These are phyloP conservation scores for Arabidopsis hybrid DNA, from an alignment of 441 rosid species.

Conservation along the genomic window DNA sequence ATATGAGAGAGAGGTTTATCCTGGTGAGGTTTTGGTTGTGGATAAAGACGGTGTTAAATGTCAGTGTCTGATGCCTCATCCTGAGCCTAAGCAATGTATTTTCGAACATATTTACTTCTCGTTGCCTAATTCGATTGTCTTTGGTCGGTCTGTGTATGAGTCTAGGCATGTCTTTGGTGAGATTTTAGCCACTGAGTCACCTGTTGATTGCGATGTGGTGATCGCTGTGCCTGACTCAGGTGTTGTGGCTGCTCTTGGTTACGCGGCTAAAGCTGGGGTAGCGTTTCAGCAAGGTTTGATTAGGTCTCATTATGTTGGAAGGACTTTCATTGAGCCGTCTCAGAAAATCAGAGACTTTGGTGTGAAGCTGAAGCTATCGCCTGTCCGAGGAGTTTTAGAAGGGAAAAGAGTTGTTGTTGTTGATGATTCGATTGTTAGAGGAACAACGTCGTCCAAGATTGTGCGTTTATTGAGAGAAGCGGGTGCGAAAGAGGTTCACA, in stretches of 20 bases:
- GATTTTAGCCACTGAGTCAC: constrained; percentile 78
- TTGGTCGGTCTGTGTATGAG: constrained; percentile 81
- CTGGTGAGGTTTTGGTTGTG: constrained; percentile 84
- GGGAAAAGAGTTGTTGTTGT: constrained; percentile 94
- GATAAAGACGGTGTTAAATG: constrained; percentile 80
- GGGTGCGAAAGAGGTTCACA: constrained; percentile 94
- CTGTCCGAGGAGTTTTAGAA: constrained; percentile 76
- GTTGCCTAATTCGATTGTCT: constrained; percentile 78
- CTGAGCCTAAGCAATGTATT: constrained; percentile 75
- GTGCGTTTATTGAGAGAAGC: constrained; percentile 84
- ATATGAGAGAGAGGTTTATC: constrained; percentile 81
- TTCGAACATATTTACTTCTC: constrained; percentile 91
- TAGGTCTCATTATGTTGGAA: constrained; percentile 92
- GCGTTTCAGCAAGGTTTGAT: constrained; percentile 94
- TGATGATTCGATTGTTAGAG: constrained; percentile 95
- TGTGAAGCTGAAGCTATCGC: constrained; percentile 93
- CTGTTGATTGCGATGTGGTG: constrained; percentile 89
- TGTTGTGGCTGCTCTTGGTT: constrained; percentile 94
- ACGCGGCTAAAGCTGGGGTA: constrained; percentile 81
- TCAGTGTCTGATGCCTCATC: constrained; percentile 68
- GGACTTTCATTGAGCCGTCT: constrained; percentile 94
- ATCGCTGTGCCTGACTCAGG: constrained; percentile 97
- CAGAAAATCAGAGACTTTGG: constrained; percentile 95
- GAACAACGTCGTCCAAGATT: constrained; percentile 89
- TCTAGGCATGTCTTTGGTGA: constrained; percentile 69